Base-by-base conservation (phyloP, 768 basidiomycete genomes). In the Tylopilus balloui region DNA sequence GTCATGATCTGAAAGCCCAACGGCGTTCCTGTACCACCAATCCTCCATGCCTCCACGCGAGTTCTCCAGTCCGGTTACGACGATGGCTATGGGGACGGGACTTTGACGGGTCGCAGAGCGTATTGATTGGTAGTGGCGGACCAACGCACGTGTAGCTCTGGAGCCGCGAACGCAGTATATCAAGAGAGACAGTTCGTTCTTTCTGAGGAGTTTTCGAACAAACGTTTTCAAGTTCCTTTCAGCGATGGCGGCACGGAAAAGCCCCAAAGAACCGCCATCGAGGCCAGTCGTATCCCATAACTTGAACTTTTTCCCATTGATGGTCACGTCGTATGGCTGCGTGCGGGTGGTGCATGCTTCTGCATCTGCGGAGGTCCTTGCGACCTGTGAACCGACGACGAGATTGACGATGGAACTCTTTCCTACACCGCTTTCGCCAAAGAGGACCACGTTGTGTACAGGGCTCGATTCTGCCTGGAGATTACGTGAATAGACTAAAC, bases 391-490 rank as follows among this genome's bases (percentile, higher is more conserved):
- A 32, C 65, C 65, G 17, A 51, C 48, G 36, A 75, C 37, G 55
- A 77, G 66, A 53, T 76, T 77, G 46, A 77, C 45, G 17, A 75
- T 53, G 1, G 72, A 73, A 50, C 76, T 77, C 47, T 76, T 77
- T 25, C 69, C 69, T 31, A 62, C 51, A 29, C 74, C 74, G 9
- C 64, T 59, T 54, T 76, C 73, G n/a, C 74, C 75, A 50, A 76
- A 77, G n/a, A 75, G 32, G 39, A 76, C 45, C 42, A 74, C 58
- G 50, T 76, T 76, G 39, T 47, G 43, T 24, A 31, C 51, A 4
- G 52, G 47, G 15, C 20, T 29, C 21, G 41, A 23, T 29, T 42
- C 48, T 23, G 19, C 43, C 54, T 56, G 28, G 25, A 32, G 12
- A 28, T 46, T 38, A 49, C 17, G 44, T 54, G 35, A 49, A 51